Base-by-base conservation (phyloP, 2,329 filamentous ascomycete species). In the Venturia asperata region DNA sequence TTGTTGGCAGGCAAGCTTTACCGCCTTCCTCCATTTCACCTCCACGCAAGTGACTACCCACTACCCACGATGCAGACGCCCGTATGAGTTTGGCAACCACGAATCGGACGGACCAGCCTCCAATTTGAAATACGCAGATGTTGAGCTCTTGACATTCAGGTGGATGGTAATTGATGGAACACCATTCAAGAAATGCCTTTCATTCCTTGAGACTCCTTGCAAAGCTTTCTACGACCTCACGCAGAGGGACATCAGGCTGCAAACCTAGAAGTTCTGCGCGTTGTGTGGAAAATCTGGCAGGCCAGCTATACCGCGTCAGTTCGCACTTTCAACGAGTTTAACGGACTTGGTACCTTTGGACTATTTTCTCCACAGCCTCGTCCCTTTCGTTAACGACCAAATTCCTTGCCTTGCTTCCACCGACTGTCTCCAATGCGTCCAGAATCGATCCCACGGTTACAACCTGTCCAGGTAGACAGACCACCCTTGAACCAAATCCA, bases 391-490 rank as follows among this genome's bases (percentile, higher is more conserved):
- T 82, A 66, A 77, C 78, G 10, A 86, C 77, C 63, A 83, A 74
- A 61, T 73, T 74, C 63, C 83, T 71, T 42, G 80, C 80, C 45
- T 83, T 78, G 69, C 81, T 77, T 0, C 83, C 83, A 6, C 80
- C 83, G 1, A 85, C 81, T 67, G 80, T 80, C 66, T 78, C 79
- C 71, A 85, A 69, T 1, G 82, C 82, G 67, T 84, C 77, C 71
- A 85, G 72, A 77, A 86, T 85, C 65, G 84, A 79, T 66, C 78
- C 78, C 43, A 85, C 81, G 3, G 79, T 83, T 5, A 82, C 81
- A 56, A 78, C 80, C 63, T 79, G 79, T 1, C 83, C 83, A 0
- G 83, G 83, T 60, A 86, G 71, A 72, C 82, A 80, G 15, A 82
- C 74, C 0, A 84, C 79, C 65, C 82, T 78, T 47, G 52, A 58